Evolutionary conservation across 1,284 basidiomycete species (phyloP).

Genomic region (Sanghuangporus sanghuang): DNA sequence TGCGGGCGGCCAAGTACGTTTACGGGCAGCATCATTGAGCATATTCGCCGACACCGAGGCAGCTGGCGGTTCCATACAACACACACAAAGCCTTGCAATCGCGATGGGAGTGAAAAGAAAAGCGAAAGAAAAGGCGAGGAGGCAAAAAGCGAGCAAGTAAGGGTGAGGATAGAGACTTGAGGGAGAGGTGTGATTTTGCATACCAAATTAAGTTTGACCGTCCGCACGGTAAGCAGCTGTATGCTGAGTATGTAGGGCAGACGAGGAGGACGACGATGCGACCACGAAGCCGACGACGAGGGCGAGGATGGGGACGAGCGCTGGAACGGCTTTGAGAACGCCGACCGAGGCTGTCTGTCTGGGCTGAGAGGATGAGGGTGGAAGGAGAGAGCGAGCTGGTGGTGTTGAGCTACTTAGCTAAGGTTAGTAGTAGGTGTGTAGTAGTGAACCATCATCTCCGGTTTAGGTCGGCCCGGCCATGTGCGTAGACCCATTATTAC

Average conservation of each 20-base stretch:
- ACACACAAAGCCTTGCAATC: constrained; percentile 2
- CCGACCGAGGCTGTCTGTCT: not conserved
- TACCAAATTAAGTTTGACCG: constrained; percentile 9
- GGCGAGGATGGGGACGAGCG: not conserved
- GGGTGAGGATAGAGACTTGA: constrained; percentile 9
- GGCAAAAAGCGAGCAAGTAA: not conserved
- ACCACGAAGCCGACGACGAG: not conserved
- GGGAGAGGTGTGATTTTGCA: constrained; percentile 19
- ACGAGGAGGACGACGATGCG: not conserved
- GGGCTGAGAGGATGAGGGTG: not conserved
- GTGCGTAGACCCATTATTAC: not conserved
- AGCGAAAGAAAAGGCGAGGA: constrained; percentile 3
- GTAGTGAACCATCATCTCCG: not conserved
- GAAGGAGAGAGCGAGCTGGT: not conserved
- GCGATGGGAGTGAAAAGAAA: not conserved
- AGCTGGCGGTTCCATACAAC: constrained; percentile 20
- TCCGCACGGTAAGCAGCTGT: constrained; percentile 10
- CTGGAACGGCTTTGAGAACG: not conserved
- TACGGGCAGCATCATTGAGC: constrained; percentile 22
- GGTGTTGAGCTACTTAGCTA: not conserved
- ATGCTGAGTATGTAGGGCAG: not conserved
- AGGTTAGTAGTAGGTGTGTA: not conserved
- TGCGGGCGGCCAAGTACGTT: constrained; percentile 34
- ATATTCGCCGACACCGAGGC: constrained; percentile 19
- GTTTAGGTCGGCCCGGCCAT: constrained; percentile 2